Conservation (phyloP, 1,284 basidiomycete species). For the Puccinia novopanici region DNA sequence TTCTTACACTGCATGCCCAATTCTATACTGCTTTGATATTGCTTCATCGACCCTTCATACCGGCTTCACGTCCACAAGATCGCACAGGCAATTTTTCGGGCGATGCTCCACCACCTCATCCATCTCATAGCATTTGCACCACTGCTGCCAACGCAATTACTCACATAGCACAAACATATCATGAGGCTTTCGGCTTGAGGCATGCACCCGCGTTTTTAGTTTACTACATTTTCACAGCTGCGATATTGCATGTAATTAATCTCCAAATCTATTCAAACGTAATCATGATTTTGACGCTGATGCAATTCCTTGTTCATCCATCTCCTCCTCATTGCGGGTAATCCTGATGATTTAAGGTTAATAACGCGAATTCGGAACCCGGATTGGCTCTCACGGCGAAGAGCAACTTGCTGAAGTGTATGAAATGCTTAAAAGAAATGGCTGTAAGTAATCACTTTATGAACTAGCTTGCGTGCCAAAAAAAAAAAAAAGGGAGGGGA, state of each 20-base stretch:
- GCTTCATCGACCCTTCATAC: slow-evolving; percentile 70
- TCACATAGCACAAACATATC: slow-evolving; percentile 65
- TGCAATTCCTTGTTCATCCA: background rate
- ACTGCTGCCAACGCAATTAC: slow-evolving; percentile 77
- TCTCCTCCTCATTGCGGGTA: background rate
- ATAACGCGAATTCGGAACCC: slow-evolving; percentile 57
- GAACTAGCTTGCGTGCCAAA: background rate
- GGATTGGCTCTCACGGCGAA: slow-evolving; percentile 54
- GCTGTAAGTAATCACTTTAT: slow-evolving; percentile 60
- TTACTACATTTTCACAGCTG: slow-evolving; percentile 79
- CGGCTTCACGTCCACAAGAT: slow-evolving; percentile 16
- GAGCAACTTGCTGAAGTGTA: slow-evolving; percentile 69
- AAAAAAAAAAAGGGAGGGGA: background rate
- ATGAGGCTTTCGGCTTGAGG: slow-evolving; percentile 65
- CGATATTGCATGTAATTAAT: slow-evolving; percentile 69
- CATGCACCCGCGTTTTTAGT: slow-evolving; percentile 72
- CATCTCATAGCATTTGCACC: slow-evolving; percentile 72
- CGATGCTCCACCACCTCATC: slow-evolving; percentile 65
- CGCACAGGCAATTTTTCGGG: slow-evolving; percentile 57
- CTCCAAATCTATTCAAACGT: background rate
- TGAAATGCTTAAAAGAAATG: slow-evolving; percentile 71
- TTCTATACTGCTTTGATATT: slow-evolving; percentile 80
- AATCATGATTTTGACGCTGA: background rate
- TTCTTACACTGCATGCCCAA: slow-evolving; percentile 77
- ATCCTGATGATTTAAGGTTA: slow-evolving; percentile 52